A percentile compares a stretch with the other conserved stretches of the same genome.
Conservation (phyloP, 2,329 filamentous ascomycete species). For the Calonectria honghensis region DNA sequence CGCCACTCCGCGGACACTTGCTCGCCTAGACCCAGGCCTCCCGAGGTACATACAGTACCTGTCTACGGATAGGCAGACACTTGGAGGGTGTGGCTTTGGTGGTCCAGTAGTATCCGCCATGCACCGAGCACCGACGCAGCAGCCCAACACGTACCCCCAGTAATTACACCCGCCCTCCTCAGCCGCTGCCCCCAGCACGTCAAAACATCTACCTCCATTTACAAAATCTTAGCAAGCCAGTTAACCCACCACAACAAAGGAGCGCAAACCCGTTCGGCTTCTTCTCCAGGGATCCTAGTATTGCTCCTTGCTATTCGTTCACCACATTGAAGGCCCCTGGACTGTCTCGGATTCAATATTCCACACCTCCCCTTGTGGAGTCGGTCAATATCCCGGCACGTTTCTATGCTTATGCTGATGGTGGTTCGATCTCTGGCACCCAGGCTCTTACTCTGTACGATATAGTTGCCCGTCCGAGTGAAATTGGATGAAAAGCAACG, state of each 20-base stretch:
- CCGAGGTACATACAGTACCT: constrained; percentile 1
- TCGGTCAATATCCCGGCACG: constrained; percentile 3
- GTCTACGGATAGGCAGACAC: not conserved
- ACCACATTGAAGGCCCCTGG: constrained; percentile 21
- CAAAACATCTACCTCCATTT: not conserved
- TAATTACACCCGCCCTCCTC: not conserved
- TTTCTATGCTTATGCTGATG: not conserved
- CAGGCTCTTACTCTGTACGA: not conserved
- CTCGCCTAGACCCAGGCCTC: not conserved
- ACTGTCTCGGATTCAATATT: constrained; percentile 28
- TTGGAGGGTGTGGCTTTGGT: not conserved
- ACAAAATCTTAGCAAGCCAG: constrained; percentile 26
- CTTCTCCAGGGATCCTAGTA: constrained; percentile 12
- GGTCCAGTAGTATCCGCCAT: not conserved
- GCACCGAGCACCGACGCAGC: constrained; percentile 3
- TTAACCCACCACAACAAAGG: constrained; percentile 24
- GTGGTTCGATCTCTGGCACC: not conserved
- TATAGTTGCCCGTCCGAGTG: constrained; percentile 1
- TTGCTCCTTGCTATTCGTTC: constrained; percentile 13
- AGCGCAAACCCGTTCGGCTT: not conserved
- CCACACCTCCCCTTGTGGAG: constrained; percentile 23
- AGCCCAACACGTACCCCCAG: not conserved
- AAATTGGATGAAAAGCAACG: not conserved
- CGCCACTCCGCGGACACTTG: constrained; percentile 4
- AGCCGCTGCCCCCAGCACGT: not conserved